Base-by-base conservation (phyloP, 2,329 filamentous ascomycete genomes). In the Calonectria honghensis region DNA sequence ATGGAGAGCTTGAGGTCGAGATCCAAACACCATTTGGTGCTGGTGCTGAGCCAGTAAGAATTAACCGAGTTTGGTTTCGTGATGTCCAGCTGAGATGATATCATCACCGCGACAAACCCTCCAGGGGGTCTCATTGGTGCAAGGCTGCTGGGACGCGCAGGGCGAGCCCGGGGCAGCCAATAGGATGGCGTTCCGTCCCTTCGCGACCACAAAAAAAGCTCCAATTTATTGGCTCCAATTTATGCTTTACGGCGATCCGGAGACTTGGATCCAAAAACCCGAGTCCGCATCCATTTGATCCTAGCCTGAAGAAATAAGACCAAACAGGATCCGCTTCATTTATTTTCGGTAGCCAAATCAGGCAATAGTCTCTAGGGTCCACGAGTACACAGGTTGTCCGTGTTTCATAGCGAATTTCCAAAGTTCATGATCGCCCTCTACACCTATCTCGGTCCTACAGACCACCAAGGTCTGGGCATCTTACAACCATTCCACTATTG, bases 11-110 rank as follows among this genome's bases (percentile, higher is more conserved):
- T 5, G 14, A 32, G 3, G n/a, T 18, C 24, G 18, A 63, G 57
- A 18, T 11, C 57, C n/a, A 16, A 16, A 20, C 41, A 7, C 35
- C 3, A 24, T 41, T 18, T 31, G 5, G 3, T 13, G 14, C 10
- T 20, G 24, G 13, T 9, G 9, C 37, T 20, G 14, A 63, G 24
- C 57, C 37, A 63, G 57, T 63, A 14, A 24, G 24, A 4, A 29
- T 63, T 29, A 18, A 39, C 57, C 57, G 35, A 39, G 32, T 29
- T 63, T n/a, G 57, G 57, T 41, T 63, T 63, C 57, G 57, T 63
- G 37, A 63, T 63, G 57, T 6, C 37, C 4, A 63, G 37, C 57
- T 41, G 57, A 11, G 57, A 63, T 63, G 57, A 41, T 61, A 41
- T 41, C 57, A 61, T 61, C 35, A n/a, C 14, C 29, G 9, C 16